Evolutionary conservation across 805 yeast genomes (phyloP), one percentile per base, ranked within the genome.

Genomic region (Brettanomyces nanus): DNA sequence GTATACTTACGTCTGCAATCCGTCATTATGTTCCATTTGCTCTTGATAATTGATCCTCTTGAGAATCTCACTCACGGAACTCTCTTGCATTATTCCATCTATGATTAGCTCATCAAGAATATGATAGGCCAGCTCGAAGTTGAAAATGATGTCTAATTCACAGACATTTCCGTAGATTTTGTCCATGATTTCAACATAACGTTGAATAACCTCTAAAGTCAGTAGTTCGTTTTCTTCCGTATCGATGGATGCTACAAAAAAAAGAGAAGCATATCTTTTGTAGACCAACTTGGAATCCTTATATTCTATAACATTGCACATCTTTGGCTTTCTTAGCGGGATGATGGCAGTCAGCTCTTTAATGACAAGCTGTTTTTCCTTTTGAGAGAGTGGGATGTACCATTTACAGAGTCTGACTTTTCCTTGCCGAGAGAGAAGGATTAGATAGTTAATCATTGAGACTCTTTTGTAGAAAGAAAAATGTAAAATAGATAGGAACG

Each of bases 171-270:
- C 97, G 56, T 85, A 92, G 42, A 87, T 77, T 49, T 83, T 81
- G 65, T 92, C 98, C 96, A 92, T 86, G 46, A 85, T 87, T 59
- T 92, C 98, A 29, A 92, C 98, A 57, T 80, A 92, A 43, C 97
- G 69, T 58, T 92, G 98, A 36, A 92, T 80, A 14, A 83, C 66
- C 53, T 92, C 98, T 40, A 92, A 66, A 1, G 94, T 79, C 38
- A 85, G 61, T 45, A 92, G 68, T 57, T 92, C 98, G 58, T 92
- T 92, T 53, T 85, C 95, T 33, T 75, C 80, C 31, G 73, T 69
- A 36, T 83, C 92, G 20, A 89, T 76, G 0, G 95, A 96, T 28
- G 85, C 82, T 34, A 92, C 73, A 61, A 92, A 92, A 51, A 85
- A 92, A 40, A 92, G 65, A 33, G 95, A 85, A 1, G 98, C 98